A percentile compares a stretch with the other conserved stretches of the same genome.
Conservation (phyloP, 2,329 filamentous ascomycete species). For the Hypoxylon sp. region DNA sequence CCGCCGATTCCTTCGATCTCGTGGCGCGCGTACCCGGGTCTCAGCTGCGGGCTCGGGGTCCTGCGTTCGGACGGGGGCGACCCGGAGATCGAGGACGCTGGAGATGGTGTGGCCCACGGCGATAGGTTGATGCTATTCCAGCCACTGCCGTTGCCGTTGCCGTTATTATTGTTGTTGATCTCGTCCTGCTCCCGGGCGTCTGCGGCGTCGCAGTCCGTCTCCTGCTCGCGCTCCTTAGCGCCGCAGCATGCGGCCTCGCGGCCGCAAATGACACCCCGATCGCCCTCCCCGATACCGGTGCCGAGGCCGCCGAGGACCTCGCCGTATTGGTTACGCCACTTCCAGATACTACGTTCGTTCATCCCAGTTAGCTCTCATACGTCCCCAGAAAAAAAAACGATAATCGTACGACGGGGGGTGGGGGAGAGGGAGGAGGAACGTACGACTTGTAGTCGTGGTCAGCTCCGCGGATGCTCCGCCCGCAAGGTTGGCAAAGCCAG, state of each 20-base stretch:
- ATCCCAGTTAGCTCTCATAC: constrained; percentile 3
- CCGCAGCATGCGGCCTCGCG: constrained; percentile 83
- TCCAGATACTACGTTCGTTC: constrained; percentile 76
- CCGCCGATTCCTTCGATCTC: constrained; percentile 95
- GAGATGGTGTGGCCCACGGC: constrained; percentile 41
- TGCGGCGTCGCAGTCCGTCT: constrained; percentile 88
- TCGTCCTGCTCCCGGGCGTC: constrained; percentile 69
- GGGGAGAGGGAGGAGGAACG: constrained; percentile 43
- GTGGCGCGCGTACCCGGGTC: constrained; percentile 85
- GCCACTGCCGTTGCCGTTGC: background rate
- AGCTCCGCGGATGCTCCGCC: constrained; percentile 75
- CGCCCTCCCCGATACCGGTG: constrained; percentile 88
- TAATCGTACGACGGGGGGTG: constrained; percentile 5
- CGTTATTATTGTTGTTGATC: constrained; percentile 45
- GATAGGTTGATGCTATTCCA: constrained; percentile 29
- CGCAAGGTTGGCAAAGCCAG: constrained; percentile 90
- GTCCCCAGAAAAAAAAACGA: background rate
- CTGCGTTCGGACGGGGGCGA: constrained; percentile 37
- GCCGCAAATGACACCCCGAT: constrained; percentile 90
- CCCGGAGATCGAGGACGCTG: constrained; percentile 44
- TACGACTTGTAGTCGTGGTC: constrained; percentile 73
- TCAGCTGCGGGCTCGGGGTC: constrained; percentile 65
- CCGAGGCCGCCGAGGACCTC: constrained; percentile 85
- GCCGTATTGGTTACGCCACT: constrained; percentile 88
- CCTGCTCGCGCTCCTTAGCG: constrained; percentile 82